These are phyloP conservation scores for Pholiota molesta DNA, from an alignment of 768 basidiomycete genomes.

Conservation along the genomic window DNA sequence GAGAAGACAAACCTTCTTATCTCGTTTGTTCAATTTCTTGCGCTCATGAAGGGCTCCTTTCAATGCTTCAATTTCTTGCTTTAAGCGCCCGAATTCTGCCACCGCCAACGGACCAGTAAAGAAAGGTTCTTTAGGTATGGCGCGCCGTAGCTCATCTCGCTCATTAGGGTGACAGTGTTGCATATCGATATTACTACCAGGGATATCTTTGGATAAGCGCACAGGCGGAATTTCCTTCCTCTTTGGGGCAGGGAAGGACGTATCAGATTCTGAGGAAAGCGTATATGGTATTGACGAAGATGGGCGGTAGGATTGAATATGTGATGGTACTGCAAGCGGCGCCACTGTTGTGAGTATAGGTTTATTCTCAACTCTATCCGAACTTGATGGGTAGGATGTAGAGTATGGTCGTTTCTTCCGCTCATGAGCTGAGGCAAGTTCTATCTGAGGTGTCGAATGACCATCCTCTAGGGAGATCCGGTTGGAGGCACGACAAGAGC, in stretches of 20 bases:
- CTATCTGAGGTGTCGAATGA: background rate
- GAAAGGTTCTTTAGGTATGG: background rate
- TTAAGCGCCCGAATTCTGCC: constrained; percentile 56
- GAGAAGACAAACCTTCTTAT: constrained; percentile 49
- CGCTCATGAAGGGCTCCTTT: constrained; percentile 50
- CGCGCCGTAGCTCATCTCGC: background rate
- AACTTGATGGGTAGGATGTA: background rate
- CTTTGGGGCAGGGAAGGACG: background rate
- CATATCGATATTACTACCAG: background rate
- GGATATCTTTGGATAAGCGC: background rate
- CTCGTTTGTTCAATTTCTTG: constrained; percentile 56
- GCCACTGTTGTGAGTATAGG: background rate
- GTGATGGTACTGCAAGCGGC: background rate
- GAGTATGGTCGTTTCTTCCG: background rate
- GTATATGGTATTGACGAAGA: background rate
- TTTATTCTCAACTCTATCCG: background rate
- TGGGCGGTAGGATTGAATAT: background rate
- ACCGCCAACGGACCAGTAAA: constrained; percentile 39
- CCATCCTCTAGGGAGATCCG: background rate
- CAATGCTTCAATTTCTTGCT: constrained; percentile 57
- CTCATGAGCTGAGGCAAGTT: background rate
- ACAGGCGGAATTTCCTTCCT: background rate
- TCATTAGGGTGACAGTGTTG: background rate
- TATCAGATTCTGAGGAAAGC: background rate
- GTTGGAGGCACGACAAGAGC: background rate